Percentiles rank a stretch among this genome's conserved stretches.
phyloP scores from a whole-genome alignment of 2,329 filamentous ascomycete genomes.

The Trichoderma sp. region DNA sequence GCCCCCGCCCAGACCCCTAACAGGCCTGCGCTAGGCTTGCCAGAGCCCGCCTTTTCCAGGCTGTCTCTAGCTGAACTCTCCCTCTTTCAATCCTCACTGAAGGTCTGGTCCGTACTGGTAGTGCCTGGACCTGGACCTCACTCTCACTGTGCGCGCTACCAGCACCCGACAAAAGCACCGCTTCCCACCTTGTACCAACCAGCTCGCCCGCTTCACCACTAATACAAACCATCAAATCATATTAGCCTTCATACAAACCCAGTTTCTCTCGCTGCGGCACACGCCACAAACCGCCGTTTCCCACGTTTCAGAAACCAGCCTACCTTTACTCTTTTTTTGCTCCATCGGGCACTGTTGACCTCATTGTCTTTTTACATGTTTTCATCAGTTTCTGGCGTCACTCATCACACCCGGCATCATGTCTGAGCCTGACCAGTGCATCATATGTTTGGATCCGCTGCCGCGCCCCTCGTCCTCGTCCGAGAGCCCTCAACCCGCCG shows the following conservation, averaged over 20 bases:
- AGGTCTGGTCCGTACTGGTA: neutral
- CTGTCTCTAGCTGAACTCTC: conserved; percentile 28
- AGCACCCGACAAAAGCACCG: neutral
- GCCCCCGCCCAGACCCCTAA: conserved; percentile 28
- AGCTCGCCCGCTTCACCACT: conserved; percentile 27
- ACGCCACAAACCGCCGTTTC: conserved; percentile 5
- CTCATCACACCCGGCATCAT: conserved; percentile 43
- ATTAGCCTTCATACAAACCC: conserved; percentile 19
- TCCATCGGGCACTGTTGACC: conserved; percentile 14
- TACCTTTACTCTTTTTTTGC: neutral
- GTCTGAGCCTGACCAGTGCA: conserved; percentile 62
- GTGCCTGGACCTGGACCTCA: neutral
- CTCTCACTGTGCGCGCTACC: neutral
- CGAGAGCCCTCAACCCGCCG: conserved; percentile 23
- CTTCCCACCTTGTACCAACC: neutral
- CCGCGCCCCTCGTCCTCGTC: conserved; percentile 35
- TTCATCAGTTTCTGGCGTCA: conserved; percentile 38
- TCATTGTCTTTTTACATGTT: conserved; percentile 44
- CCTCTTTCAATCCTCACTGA: conserved; percentile 28
- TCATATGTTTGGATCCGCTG: conserved; percentile 65
- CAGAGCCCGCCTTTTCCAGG: conserved; percentile 30
- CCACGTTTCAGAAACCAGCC: neutral
- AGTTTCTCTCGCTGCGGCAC: conserved; percentile 16
- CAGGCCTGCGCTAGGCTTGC: conserved; percentile 29
- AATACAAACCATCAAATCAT: conserved; percentile 30